A percentile compares a stretch with the other conserved stretches of the same genome.
Evolutionary conservation across 1,139 yeast genomes (phyloP).

Genomic region (Pichia sp.): DNA sequence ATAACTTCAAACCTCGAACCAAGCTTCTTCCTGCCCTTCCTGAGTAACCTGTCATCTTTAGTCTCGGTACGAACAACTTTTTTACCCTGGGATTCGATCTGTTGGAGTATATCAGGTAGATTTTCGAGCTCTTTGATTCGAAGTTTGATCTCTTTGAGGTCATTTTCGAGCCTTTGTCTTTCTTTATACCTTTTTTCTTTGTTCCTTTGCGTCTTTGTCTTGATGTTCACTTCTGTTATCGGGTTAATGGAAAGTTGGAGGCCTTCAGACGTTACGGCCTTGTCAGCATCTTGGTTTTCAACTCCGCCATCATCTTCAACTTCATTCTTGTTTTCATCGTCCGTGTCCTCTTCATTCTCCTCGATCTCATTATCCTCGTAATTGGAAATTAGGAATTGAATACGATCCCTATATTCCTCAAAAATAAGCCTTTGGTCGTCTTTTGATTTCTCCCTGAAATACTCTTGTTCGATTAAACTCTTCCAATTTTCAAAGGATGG

Average conservation of each 20-base stretch:
- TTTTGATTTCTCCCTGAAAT: conserved; percentile 56
- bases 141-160: conserved; percentile 53
- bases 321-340: conserved; percentile 36
- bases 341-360: conserved; percentile 36
- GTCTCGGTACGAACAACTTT: conserved; percentile 26
- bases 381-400: conserved; percentile 59
- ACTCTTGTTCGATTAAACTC: conserved; percentile 62
- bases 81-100: conserved; percentile 29
- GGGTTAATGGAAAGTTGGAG: conserved; percentile 62
- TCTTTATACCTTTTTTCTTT: conserved; percentile 64
- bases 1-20: conserved; percentile 54
- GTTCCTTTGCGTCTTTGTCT: conserved; percentile 75
- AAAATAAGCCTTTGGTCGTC: conserved; percentile 62
- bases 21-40: conserved; percentile 30
- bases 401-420: conserved; percentile 57
- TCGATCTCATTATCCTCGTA: conserved; percentile 53
- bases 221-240: conserved; percentile 64
- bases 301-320: conserved; percentile 32
- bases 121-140: conserved; percentile 57
- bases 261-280: conserved; percentile 21
- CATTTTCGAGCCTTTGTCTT: conserved; percentile 49
- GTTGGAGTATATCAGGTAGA: conserved; percentile 47
- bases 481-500: conserved; percentile 88
- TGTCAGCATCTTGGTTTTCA: too few species aligned
- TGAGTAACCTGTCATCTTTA: conserved; percentile 26